Conservation (phyloP, 805 yeast genomes). For the Pichia occidentalis region DNA sequence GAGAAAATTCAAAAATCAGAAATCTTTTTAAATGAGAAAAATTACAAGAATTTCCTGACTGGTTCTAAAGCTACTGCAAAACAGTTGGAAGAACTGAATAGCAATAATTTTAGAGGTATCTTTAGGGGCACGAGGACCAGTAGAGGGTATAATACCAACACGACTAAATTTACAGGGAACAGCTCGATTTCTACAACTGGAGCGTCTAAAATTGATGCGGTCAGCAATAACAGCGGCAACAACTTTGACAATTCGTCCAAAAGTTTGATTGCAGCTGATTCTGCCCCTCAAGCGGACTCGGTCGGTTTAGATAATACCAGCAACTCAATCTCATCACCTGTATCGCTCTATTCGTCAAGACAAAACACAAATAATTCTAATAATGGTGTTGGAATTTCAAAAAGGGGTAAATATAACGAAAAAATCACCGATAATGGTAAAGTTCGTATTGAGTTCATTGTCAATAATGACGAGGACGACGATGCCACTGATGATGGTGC, state of each 20-base stretch:
- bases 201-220: neutral
- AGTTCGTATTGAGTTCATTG: constrained; percentile 39
- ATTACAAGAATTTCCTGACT: constrained; percentile 29
- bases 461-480: constrained; percentile 25
- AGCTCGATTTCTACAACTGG: too few relatives aligned
- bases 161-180: too few relatives aligned
- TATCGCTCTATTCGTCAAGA: constrained; percentile 2
- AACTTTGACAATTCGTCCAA: constrained; percentile 3
- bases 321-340: constrained; percentile 8
- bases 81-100: constrained; percentile 21
- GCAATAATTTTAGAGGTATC: constrained; percentile 21
- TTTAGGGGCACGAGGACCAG: constrained; percentile 16
- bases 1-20: constrained; percentile 31
- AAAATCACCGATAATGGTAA: constrained; percentile 40
- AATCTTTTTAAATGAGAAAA: constrained; percentile 31
- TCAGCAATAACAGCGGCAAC: constrained; percentile 3
- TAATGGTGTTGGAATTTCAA: neutral
- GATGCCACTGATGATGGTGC: constrained; percentile 6
- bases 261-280: constrained; percentile 2
- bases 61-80: constrained; percentile 26
- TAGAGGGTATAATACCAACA: too few relatives aligned
- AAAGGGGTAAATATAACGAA: constrained; percentile 35
- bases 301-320: constrained; percentile 2
- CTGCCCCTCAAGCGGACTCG: constrained; percentile 5
- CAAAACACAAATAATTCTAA: constrained; percentile 2